Evolutionary conservation across 176 grass and related monocot species (phyloP), one percentile per base, ranked within the genome.

Genomic region (Bromus sterilis): DNA sequence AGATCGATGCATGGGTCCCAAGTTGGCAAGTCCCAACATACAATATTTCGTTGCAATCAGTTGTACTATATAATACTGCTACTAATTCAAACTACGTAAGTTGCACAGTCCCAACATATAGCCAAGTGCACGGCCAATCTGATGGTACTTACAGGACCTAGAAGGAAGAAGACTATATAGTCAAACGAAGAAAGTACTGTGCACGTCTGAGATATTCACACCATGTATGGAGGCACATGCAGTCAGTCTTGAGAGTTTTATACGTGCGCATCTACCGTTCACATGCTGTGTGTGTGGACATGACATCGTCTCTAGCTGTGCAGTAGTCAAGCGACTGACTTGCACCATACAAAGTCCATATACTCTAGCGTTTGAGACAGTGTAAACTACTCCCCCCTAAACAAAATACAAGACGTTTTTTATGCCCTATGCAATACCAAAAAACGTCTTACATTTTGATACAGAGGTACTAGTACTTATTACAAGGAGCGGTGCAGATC

Each of bases 221-320:
- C 2, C 18, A 8, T 55, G 36, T 39, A 34, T 37, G 20, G 9
- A 37, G 64, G 20, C 2, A 41, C 66, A 41, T 41, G 36, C 11
- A 34, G 15, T 18, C 4, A 40, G n/a, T 41, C 20, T 25, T 15
- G 0, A 40, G 21, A 69, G 34, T 5, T 67, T 10, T 5, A 37
- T 37, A 5, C 12, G 1, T 6, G 33, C 11, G 64, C 33, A 23
- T 82, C 11, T 55, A 42, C 31, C 33, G 30, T 24, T 64, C 56
- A 75, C 80, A 75, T 30, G 81, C 42, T 83, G 9, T 83, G 9
- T 12, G 24, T 26, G 16, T 76, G 65, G 71, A 83, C 81, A 74
- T 33, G 31, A 7, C 28, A 74, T 34, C 20, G 16, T n/a, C 9
- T 16, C 28, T 67, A 39, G 4, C 16, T 11, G 33, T 36, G 33